Percentiles rank a stretch among this genome's conserved stretches.
Evolutionary conservation across 2,329 filamentous ascomycete genomes (phyloP).

Genomic region (Tricladium varicosporioides): DNA sequence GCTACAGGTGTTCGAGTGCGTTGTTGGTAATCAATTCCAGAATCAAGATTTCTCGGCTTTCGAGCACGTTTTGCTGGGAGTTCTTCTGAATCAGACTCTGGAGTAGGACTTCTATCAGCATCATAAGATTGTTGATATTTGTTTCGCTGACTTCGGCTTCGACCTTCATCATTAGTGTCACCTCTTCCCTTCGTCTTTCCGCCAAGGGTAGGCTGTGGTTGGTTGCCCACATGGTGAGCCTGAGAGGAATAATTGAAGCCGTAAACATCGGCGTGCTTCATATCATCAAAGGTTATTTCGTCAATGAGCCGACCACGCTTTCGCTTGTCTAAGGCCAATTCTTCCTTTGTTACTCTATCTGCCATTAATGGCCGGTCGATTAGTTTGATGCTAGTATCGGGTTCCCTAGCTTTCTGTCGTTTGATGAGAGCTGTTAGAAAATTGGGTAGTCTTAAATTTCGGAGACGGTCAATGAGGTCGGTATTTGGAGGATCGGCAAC

Average conservation of each 20-base stretch:
- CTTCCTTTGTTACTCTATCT: conserved; percentile 25
- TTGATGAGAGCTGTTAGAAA: conserved; percentile 11
- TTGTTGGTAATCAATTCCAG: conserved; percentile 14
- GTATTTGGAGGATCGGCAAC: not conserved
- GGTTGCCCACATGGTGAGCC: conserved; percentile 54
- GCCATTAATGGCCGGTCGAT: conserved; percentile 23
- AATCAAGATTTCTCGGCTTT: conserved; percentile 24
- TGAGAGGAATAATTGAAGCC: conserved; percentile 61
- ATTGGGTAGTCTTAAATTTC: conserved; percentile 7
- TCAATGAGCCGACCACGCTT: conserved; percentile 25
- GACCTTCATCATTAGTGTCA: conserved; percentile 20
- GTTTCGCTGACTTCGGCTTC: conserved; percentile 26
- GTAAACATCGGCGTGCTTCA: conserved; percentile 59
- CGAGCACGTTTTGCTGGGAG: conserved; percentile 30
- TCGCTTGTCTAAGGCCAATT: conserved; percentile 24
- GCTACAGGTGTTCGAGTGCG: conserved; percentile 11
- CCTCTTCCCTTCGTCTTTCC: conserved; percentile 14
- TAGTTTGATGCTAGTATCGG: conserved; percentile 17
- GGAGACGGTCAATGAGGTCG: conserved; percentile 11
- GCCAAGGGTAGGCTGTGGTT: conserved; percentile 43
- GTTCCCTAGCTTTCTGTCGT: conserved; percentile 13
- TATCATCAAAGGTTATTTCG: conserved; percentile 29
- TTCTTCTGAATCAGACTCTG: conserved; percentile 26
- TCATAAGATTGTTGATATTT: conserved; percentile 23
- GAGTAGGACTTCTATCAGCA: conserved; percentile 19